Percentiles rank a stretch among this genome's conserved stretches.
Evolutionary conservation across 2,329 filamentous ascomycete genomes (phyloP).

Genomic region (Uncinocarpus reesii): DNA sequence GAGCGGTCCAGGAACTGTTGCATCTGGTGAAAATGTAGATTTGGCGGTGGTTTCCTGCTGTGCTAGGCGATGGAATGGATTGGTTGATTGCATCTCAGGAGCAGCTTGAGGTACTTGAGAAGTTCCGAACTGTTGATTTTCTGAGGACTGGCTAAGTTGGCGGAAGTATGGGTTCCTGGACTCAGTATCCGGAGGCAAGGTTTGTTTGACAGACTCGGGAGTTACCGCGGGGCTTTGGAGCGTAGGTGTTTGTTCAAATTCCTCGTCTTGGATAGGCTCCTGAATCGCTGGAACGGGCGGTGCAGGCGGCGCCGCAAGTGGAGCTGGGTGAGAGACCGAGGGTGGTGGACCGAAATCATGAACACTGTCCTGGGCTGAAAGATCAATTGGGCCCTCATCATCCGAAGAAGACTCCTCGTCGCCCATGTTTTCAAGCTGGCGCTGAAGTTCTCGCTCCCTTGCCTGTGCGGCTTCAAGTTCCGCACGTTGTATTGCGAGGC

Average conservation of each 20-base stretch:
- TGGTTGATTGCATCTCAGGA: slow-evolving; percentile 60
- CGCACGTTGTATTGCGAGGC: slow-evolving; percentile 71
- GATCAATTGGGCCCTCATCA: slow-evolving; percentile 65
- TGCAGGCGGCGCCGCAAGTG: slow-evolving; percentile 21
- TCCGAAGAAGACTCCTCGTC: slow-evolving; percentile 68
- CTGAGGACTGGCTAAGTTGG: slow-evolving; percentile 63
- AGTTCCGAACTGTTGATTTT: slow-evolving; percentile 37
- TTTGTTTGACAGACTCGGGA: slow-evolving; percentile 26
- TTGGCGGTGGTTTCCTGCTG: slow-evolving; percentile 48
- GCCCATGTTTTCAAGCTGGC: slow-evolving; percentile 69
- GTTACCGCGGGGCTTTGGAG: slow-evolving; percentile 42
- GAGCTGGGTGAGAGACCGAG: slow-evolving; percentile 18
- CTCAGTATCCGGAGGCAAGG: slow-evolving; percentile 55
- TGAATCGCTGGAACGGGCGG: slow-evolving; percentile 23
- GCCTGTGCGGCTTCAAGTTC: slow-evolving; percentile 88
- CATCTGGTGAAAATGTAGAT: slow-evolving; percentile 41
- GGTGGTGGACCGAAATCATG: slow-evolving; percentile 47
- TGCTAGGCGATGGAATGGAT: slow-evolving; percentile 85
- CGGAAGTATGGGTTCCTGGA: slow-evolving; percentile 94
- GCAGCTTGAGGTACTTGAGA: slow-evolving; percentile 28
- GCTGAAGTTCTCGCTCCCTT: slow-evolving; percentile 77
- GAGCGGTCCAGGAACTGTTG: slow-evolving; percentile 32
- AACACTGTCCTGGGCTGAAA: slow-evolving; percentile 52
- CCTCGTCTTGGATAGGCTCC: slow-evolving; percentile 4
- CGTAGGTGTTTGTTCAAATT: slow-evolving; percentile 27